Base-by-base conservation (phyloP, 2,329 filamentous ascomycete species). In the Fusarium abutilonis region DNA sequence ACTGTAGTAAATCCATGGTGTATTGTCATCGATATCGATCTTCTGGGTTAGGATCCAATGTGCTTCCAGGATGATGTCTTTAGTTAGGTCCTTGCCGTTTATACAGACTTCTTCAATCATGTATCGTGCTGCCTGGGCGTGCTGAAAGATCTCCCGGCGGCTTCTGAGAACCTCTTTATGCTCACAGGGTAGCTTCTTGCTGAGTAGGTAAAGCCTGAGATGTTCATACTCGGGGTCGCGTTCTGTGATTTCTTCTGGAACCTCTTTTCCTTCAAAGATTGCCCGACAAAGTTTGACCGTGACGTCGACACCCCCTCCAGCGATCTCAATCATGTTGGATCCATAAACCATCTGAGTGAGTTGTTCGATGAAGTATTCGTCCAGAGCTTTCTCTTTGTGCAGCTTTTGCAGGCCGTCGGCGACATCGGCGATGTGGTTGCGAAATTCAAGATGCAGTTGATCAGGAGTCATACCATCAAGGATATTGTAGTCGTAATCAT, bases 61-160 rank as follows among this genome's bases (percentile, higher is more conserved):
- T 0, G 70, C 66, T 21, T 70, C 43, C 9, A 63, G 50, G 10
- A 74, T 69, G 0, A 67, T 39, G 1, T 65, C 49, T 36, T 74
- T 68, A 0, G 60, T 17, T 51, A 2, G 72, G 29, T 5, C 54
- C 49, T 4, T 50, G 35, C 49, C 6, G 9, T 59, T 11, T 8
- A 57, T 42, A 6, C 49, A n/a, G 67, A 23, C 17, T 53, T 29
- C 0, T 43, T n/a, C 4, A 67, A 23, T 4, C 49, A 73, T 53
- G 43, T 68, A 64, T 1, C 35, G 39, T 0, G 56, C 45, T 0
- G 65, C 65, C 9, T 49, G 42, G 11, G 59, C 49, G 3, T 69
- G 63, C 2, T 66, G 56, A 1, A 43, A 28, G 19, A 69, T 48
- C 21, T 69, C 60, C 26, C 17, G 26, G 11, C 26, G 7, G 13